A percentile compares a stretch with the other conserved stretches of the same genome.
Conservation (phyloP, 23 red algal genomes). For the Chondrus crispus region DNA sequence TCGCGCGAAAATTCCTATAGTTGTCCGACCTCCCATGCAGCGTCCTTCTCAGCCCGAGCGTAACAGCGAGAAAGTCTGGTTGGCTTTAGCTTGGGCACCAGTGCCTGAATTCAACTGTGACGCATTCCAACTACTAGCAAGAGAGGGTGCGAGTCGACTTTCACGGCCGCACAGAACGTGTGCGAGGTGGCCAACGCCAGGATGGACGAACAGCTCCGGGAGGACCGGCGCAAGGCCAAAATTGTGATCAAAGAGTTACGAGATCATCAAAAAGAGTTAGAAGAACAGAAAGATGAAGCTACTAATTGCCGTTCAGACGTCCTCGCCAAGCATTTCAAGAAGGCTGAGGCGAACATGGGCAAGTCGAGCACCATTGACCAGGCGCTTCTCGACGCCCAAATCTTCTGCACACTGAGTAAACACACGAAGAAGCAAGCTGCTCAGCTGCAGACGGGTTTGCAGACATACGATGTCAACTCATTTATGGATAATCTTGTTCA, state of each 20-base stretch:
- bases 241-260: conserved; percentile 55
- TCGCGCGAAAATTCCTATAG: no score
- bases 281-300: conserved; percentile 47
- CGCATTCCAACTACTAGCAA: no score
- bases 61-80: no score
- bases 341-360: conserved; percentile 21
- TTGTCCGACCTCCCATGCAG: no score
- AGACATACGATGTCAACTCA: conserved; percentile 33
- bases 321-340: conserved; percentile 36
- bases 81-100: no score
- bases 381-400: conserved; percentile 53
- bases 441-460: conserved; percentile 50
- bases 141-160: no score
- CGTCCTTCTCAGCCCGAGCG: no score
- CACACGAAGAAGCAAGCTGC: conserved; percentile 50
- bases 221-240: conserved; percentile 25
- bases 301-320: conserved; percentile 30
- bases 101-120: no score
- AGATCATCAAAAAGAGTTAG: conserved; percentile 53
- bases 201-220: neutral
- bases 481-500: conserved; percentile 57
- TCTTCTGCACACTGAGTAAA: conserved; percentile 37
- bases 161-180: no score
- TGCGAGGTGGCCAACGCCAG: no score
- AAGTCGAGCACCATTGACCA: conserved; percentile 46